phyloP scores from a whole-genome alignment of 768 basidiomycete genomes.

The Paxillus involutus region DNA sequence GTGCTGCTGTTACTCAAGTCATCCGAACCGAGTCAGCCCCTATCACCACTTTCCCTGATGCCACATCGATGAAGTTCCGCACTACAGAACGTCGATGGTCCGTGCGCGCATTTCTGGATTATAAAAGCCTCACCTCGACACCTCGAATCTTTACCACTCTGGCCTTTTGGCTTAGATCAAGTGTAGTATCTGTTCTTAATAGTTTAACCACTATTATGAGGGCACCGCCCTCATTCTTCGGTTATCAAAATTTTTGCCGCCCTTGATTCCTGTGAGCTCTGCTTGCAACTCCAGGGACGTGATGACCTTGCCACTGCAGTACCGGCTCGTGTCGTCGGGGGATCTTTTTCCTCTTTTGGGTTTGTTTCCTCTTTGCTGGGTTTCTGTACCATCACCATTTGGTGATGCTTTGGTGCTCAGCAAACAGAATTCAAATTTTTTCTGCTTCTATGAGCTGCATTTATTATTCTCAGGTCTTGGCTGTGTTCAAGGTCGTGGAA shows the following conservation, averaged over 20 bases:
- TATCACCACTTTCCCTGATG: too few species aligned
- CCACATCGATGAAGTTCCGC: too few species aligned
- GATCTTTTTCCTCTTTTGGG: slow-evolving; percentile 30
- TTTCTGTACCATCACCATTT: background rate
- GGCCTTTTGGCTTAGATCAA: slow-evolving; percentile 67
- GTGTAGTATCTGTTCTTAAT: slow-evolving; percentile 50
- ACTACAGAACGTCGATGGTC: too few species aligned
- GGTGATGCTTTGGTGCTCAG: background rate
- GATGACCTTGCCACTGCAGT: slow-evolving; percentile 43
- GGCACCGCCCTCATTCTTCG: slow-evolving; percentile 53
- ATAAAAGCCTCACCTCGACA: too few species aligned
- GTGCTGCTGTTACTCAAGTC: too few species aligned
- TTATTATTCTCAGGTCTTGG: too few species aligned
- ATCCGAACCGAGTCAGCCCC: too few species aligned
- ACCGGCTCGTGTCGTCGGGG: slow-evolving; percentile 63
- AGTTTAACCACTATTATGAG: slow-evolving; percentile 60
- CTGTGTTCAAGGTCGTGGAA: too few species aligned
- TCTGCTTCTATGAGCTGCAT: too few species aligned
- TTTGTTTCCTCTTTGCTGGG: background rate
- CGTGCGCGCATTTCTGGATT: too few species aligned
- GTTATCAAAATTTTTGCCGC: slow-evolving; percentile 47
- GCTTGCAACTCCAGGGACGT: slow-evolving; percentile 40
- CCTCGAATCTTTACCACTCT: background rate
- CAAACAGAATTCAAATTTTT: background rate
- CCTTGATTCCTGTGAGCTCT: slow-evolving; percentile 34